A percentile compares a stretch with the other conserved stretches of the same genome.
phyloP scores from a whole-genome alignment of 306 rosid genomes.

The Dryas alaskensis region DNA sequence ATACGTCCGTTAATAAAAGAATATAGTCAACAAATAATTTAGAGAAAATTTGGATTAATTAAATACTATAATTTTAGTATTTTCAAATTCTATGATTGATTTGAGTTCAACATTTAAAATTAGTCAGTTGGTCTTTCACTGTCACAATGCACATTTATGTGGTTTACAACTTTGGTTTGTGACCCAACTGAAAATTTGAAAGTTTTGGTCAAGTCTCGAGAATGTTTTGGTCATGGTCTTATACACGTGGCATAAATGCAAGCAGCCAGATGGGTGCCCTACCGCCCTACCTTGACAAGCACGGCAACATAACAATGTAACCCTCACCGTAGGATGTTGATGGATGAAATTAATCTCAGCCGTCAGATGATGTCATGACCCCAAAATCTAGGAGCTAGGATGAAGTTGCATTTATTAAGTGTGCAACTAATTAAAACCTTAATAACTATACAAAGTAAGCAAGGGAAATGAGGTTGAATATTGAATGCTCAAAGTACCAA shows the following conservation, averaged over 20 bases:
- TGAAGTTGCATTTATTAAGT: constrained; percentile 49
- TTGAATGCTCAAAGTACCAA: constrained; percentile 18
- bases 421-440: constrained; percentile 1
- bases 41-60: no score
- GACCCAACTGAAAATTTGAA: constrained; percentile 11
- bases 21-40: no score
- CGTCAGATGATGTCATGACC: neutral
- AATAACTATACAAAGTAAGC: neutral
- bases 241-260: constrained; percentile 19
- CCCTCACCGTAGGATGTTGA: neutral
- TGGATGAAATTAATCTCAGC: neutral
- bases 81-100: constrained; percentile 9
- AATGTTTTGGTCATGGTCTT: constrained; percentile 34
- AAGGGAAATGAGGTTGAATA: neutral
- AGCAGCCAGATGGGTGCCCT: constrained; percentile 9
- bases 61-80: no score
- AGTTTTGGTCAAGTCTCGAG: constrained; percentile 40
- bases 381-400: neutral
- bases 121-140: constrained; percentile 9
- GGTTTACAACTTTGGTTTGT: constrained; percentile 31
- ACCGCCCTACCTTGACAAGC: constrained; percentile 6
- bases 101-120: constrained; percentile 14
- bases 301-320: neutral
- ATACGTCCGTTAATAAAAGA: no score
- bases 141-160: constrained; percentile 13